Evolutionary conservation across 352 stramenopile species (phyloP).

Genomic region (Pythium monospermum): DNA sequence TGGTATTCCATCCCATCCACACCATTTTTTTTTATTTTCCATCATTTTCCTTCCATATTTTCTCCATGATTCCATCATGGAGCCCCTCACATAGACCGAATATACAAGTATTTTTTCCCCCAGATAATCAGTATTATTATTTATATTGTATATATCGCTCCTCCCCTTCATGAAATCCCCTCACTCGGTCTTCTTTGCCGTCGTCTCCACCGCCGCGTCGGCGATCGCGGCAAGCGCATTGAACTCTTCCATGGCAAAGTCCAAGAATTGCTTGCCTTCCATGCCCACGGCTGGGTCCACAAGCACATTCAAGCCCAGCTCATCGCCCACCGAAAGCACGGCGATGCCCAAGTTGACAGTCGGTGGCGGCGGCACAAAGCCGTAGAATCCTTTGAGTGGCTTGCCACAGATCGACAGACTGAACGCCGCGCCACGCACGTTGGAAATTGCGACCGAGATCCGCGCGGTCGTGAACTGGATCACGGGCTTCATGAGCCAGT

Average conservation of each 20-base stretch:
- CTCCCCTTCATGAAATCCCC: background rate
- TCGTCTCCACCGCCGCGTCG: constrained; percentile 1
- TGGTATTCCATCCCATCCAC: no score
- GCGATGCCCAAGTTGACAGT: constrained; percentile 74
- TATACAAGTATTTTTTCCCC: background rate
- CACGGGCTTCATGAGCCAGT: constrained; percentile 39
- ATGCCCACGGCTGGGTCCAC: constrained; percentile 67
- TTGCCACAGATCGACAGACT: constrained; percentile 51
- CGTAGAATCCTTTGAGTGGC: constrained; percentile 54
- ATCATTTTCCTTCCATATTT: background rate
- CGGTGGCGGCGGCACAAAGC: constrained; percentile 73
- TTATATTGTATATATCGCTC: background rate
- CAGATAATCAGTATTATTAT: background rate
- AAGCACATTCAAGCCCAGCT: constrained; percentile 68
- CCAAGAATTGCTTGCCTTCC: constrained; percentile 56
- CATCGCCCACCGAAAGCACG: constrained; percentile 64
- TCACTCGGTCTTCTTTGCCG: constrained; percentile 16
- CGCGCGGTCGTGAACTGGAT: constrained; percentile 51
- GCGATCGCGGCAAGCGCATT: constrained; percentile 35
- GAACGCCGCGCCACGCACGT: constrained; percentile 54
- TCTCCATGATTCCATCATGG: background rate
- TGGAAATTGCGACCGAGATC: constrained; percentile 63
- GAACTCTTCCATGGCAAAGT: constrained; percentile 65
- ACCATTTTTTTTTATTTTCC: background rate
- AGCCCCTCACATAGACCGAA: background rate